These are phyloP conservation scores for Gossypium raimondii DNA, from an alignment of 345 rosid species.

Conservation along the genomic window DNA sequence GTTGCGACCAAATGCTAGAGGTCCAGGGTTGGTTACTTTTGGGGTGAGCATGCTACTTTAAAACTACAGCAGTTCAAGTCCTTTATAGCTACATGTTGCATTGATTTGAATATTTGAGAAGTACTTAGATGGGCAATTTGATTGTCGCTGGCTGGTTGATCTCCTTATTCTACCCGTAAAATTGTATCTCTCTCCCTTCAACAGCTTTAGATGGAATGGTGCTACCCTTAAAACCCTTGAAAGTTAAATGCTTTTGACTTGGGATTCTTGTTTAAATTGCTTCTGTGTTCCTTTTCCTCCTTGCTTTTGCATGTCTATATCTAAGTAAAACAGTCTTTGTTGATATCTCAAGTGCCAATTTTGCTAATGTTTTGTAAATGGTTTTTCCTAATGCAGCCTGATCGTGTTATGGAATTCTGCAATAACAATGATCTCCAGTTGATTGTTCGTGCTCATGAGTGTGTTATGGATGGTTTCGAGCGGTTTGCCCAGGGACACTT, in stretches of 20 bases:
- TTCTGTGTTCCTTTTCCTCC: background rate
- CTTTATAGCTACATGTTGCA: background rate
- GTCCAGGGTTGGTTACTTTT: conserved; percentile 96
- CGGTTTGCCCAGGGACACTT: conserved; percentile 98
- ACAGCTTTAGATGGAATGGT: background rate
- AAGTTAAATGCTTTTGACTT: background rate
- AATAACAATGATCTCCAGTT: conserved; percentile 96
- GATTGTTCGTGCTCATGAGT: conserved; percentile 98
- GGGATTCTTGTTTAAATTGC: background rate
- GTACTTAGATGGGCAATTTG: background rate
- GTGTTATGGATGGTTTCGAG: conserved; percentile 99
- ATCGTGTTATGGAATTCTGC: conserved; percentile 98
- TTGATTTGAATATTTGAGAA: background rate
- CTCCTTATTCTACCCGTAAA: background rate
- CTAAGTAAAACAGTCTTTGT: background rate
- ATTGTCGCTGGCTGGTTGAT: background rate
- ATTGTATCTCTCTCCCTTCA: background rate
- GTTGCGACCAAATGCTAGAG: conserved; percentile 96
- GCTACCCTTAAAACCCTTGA: background rate
- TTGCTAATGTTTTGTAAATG: conserved; percentile 17
- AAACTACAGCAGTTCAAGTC: background rate
- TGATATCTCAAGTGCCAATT: background rate
- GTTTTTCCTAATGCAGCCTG: conserved; percentile 62
- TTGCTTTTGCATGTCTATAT: background rate
- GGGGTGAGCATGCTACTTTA: conserved; percentile 61